Conservation (phyloP, 306 rosid genomes). For the Carpinus viminea region DNA sequence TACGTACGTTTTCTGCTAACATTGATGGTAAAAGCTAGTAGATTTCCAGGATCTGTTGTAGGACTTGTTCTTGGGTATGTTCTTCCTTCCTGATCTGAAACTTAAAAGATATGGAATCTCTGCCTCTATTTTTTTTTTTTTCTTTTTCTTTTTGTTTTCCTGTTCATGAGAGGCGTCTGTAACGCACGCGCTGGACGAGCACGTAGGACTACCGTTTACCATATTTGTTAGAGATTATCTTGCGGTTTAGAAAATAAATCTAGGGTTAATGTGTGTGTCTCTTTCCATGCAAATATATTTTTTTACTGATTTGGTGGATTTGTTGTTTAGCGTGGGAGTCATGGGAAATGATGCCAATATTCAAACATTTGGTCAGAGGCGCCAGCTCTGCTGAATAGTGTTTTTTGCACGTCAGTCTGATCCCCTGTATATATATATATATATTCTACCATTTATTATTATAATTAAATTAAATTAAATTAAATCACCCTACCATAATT, state of each 20-base stretch:
- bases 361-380: conserved; percentile 48
- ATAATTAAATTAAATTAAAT: neutral
- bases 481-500: too few species aligned
- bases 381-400: conserved; percentile 55
- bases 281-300: conserved; percentile 22
- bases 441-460: neutral
- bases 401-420: conserved; percentile 58
- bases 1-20: conserved; percentile 24
- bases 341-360: conserved; percentile 79
- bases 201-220: neutral
- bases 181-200: conserved; percentile 24
- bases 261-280: conserved; percentile 17
- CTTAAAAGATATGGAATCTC: conserved; percentile 36
- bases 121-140: neutral
- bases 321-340: conserved; percentile 36
- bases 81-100: conserved; percentile 17
- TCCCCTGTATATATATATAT: conserved; percentile 7
- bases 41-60: neutral
- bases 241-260: too few species aligned
- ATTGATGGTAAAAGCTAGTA: neutral
- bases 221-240: neutral
- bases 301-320: conserved; percentile 17
- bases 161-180: neutral
- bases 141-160: neutral
- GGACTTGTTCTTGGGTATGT: conserved; percentile 9